Percentiles rank a stretch among this genome's conserved stretches.
These are phyloP conservation scores for Pulveroboletus sp. DNA, from an alignment of 768 basidiomycete genomes.

Conservation along the genomic window DNA sequence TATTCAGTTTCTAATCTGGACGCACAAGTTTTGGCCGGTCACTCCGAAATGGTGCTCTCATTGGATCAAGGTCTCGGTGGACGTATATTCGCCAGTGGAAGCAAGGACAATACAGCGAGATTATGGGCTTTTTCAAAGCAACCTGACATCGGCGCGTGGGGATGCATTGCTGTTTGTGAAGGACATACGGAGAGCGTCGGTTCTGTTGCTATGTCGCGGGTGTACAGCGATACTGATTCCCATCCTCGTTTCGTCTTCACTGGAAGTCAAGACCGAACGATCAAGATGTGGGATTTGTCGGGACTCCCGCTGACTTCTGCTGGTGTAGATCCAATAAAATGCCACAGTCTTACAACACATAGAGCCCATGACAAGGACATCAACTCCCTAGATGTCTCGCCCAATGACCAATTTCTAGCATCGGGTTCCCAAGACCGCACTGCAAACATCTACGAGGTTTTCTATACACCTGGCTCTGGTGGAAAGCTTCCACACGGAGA, in stretches of 20 bases:
- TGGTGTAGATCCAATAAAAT: slow-evolving; percentile 37
- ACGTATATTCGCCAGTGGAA: slow-evolving; percentile 77
- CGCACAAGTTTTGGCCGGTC: slow-evolving; percentile 81
- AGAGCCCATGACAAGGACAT: slow-evolving; percentile 99
- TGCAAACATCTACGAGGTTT: slow-evolving; percentile 83
- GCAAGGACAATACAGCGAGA: slow-evolving; percentile 86
- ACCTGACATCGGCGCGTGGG: slow-evolving; percentile 30
- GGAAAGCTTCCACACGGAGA: slow-evolving; percentile 55
- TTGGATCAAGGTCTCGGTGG: slow-evolving; percentile 68
- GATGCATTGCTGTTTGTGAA: slow-evolving; percentile 82
- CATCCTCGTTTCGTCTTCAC: slow-evolving; percentile 76
- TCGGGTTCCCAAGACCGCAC: slow-evolving; percentile 96
- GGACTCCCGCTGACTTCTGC: slow-evolving; percentile 35
- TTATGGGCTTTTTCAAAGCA: slow-evolving; percentile 57
- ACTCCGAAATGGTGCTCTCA: slow-evolving; percentile 87
- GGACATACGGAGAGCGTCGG: slow-evolving; percentile 95
- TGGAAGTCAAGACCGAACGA: slow-evolving; percentile 93
- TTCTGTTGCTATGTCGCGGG: slow-evolving; percentile 76
- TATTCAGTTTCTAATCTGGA: slow-evolving; percentile 77
- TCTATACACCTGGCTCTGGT: slow-evolving; percentile 42
- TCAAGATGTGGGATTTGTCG: slow-evolving; percentile 97
- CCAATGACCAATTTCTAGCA: slow-evolving; percentile 81
- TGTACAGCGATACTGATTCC: slow-evolving; percentile 16
- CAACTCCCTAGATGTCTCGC: slow-evolving; percentile 90
- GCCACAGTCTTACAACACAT: slow-evolving; percentile 76